Conservation (phyloP, 2,329 filamentous ascomycete species). For the Colletotrichum theobromicola region DNA sequence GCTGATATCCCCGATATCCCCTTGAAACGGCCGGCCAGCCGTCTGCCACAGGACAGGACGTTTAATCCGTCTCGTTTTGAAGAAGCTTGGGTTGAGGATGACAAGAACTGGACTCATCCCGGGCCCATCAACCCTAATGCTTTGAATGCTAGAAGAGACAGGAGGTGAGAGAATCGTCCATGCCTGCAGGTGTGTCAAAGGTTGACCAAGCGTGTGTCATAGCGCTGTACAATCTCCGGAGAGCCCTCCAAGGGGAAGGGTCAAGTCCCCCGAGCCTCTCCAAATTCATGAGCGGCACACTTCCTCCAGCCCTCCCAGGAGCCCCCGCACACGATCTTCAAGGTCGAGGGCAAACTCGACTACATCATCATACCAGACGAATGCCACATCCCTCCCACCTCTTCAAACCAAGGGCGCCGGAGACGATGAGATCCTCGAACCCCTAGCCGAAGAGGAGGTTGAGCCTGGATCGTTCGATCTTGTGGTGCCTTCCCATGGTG, state of each 20-base stretch:
- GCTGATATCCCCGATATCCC: conserved; percentile 28
- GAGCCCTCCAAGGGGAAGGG: not conserved
- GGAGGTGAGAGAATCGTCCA: not conserved
- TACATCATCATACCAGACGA: conserved; percentile 31
- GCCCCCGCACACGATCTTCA: conserved; percentile 29
- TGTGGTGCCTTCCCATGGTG: conserved; percentile 27
- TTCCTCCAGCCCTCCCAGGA: conserved; percentile 30
- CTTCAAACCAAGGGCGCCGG: conserved; percentile 26
- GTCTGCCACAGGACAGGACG: not conserved
- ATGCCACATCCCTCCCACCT: conserved; percentile 23
- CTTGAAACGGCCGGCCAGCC: conserved; percentile 9
- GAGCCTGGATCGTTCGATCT: conserved; percentile 43
- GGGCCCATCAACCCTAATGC: conserved; percentile 9
- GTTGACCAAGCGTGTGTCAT: not conserved
- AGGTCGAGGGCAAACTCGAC: conserved; percentile 31
- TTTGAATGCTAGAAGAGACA: not conserved
- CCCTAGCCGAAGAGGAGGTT: conserved; percentile 39
- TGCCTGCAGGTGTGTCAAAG: not conserved
- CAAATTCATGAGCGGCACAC: conserved; percentile 22
- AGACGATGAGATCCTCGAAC: conserved; percentile 36
- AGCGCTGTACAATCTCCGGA: not conserved
- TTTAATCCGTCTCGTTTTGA: conserved; percentile 3
- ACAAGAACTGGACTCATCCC: conserved; percentile 9
- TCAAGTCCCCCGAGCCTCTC: conserved; percentile 19
- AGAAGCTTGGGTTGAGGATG: conserved; percentile 18